Evolutionary conservation across 257 asterid genomes (phyloP).

Genomic region (Plectranthus barbatus): DNA sequence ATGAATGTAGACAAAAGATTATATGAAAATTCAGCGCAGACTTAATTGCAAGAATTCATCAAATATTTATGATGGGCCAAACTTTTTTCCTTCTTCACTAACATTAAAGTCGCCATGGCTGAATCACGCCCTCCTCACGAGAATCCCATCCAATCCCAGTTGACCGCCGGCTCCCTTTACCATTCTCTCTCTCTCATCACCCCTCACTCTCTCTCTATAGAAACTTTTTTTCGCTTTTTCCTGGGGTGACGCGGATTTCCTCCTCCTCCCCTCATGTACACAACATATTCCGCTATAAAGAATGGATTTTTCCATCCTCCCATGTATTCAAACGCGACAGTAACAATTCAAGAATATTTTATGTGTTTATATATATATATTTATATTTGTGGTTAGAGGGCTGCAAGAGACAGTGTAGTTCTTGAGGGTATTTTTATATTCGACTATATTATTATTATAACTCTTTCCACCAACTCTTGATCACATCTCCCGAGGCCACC

Average conservation of each 20-base stretch:
- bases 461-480: constrained; percentile 19
- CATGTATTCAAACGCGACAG: constrained; percentile 15
- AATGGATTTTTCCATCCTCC: not conserved
- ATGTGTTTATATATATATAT: too few species aligned
- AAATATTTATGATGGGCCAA: not conserved
- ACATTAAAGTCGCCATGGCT: constrained; percentile 12
- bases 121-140: constrained; percentile 15
- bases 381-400: not conserved
- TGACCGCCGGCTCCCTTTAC: constrained; percentile 19
- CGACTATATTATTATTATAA: not conserved
- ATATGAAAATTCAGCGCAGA: not conserved
- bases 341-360: not conserved
- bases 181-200: not conserved
- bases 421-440: not conserved
- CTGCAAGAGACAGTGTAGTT: not conserved
- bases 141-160: constrained; percentile 17
- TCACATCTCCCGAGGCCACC: constrained; percentile 24
- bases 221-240: not conserved
- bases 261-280: not conserved
- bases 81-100: not conserved
- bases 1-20: not conserved
- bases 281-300: not conserved
- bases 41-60: not conserved
- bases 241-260: constrained; percentile 8
- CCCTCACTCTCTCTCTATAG: not conserved